Evolutionary conservation across 2,329 filamentous ascomycete species (phyloP).

Genomic region (Knufia fluminis): DNA sequence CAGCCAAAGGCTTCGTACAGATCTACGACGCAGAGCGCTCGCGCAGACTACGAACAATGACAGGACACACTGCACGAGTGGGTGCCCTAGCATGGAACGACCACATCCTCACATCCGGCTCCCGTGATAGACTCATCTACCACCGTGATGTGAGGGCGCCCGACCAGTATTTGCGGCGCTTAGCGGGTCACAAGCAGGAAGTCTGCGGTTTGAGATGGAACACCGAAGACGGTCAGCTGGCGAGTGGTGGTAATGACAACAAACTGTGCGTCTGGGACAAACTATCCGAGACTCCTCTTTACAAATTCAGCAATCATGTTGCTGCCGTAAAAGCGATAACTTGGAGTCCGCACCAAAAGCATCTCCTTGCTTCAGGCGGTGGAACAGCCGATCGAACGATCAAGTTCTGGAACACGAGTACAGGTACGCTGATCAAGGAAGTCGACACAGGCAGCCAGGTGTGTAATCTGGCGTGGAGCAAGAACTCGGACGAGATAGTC

Average conservation of each 20-base stretch:
- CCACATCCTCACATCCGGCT: slow-evolving; percentile 92
- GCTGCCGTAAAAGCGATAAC: slow-evolving; percentile 96
- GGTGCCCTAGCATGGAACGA: slow-evolving; percentile 96
- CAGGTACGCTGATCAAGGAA: slow-evolving; percentile 71
- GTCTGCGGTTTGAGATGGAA: slow-evolving; percentile 97
- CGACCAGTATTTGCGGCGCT: slow-evolving; percentile 76
- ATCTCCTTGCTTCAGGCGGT: slow-evolving; percentile 87
- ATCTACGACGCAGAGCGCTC: slow-evolving; percentile 94
- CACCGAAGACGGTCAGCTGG: slow-evolving; percentile 85
- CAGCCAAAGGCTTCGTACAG: slow-evolving; percentile 85
- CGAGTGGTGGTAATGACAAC: slow-evolving; percentile 95
- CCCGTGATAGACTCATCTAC: slow-evolving; percentile 84
- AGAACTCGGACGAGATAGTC: slow-evolving; percentile 95
- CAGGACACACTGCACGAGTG: slow-evolving; percentile 84
- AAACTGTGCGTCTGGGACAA: slow-evolving; percentile 99
- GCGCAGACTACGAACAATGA: slow-evolving; percentile 86
- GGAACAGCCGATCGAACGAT: slow-evolving; percentile 93
- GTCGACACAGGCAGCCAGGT: slow-evolving; percentile 96
- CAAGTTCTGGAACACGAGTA: slow-evolving; percentile 93
- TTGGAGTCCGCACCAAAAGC: slow-evolving; percentile 93
- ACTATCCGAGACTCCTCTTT: slow-evolving; percentile 79
- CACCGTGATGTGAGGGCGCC: slow-evolving; percentile 91
- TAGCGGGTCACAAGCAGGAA: slow-evolving; percentile 95
- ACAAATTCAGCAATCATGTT: slow-evolving; percentile 89
- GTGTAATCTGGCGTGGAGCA: slow-evolving; percentile 96